Evolutionary conservation across 1,284 basidiomycete genomes (phyloP).

Genomic region (Farysia itapuensis): DNA sequence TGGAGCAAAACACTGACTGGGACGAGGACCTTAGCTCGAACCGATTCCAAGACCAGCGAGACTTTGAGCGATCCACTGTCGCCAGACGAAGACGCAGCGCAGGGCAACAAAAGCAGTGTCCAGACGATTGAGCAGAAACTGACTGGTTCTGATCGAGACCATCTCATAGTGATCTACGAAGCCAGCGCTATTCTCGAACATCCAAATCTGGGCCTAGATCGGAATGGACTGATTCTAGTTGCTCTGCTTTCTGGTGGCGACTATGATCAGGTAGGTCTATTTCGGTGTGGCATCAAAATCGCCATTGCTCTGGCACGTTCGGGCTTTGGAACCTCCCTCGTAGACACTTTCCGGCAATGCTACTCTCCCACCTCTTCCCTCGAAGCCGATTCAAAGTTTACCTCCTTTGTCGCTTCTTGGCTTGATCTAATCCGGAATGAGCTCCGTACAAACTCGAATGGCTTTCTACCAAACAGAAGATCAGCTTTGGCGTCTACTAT

Average conservation of each 20-base stretch:
- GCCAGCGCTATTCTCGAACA: constrained; percentile 2
- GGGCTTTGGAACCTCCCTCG: constrained; percentile 63
- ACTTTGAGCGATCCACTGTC: constrained; percentile 9
- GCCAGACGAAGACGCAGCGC: too few relatives aligned
- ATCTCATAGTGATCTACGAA: constrained; percentile 8
- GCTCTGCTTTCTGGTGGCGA: constrained; percentile 87
- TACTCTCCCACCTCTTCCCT: constrained; percentile 5
- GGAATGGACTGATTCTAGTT: constrained; percentile 78
- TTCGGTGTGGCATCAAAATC: constrained; percentile 54
- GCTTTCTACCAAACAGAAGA: constrained; percentile 16
- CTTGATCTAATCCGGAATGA: constrained; percentile 26
- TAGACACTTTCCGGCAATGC: constrained; percentile 63
- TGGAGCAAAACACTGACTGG: constrained; percentile 35
- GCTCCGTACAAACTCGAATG: constrained; percentile 32
- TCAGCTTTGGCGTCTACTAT: constrained; percentile 30
- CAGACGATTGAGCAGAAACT: constrained; percentile 1
- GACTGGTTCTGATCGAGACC: constrained; percentile 14
- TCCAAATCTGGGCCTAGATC: constrained; percentile 63
- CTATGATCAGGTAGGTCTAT: constrained; percentile 66
- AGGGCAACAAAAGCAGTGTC: not conserved
- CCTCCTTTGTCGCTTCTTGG: constrained; percentile 26
- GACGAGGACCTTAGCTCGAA: constrained; percentile 10
- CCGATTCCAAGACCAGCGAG: constrained; percentile 10
- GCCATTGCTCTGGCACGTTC: constrained; percentile 62
- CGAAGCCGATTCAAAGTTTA: constrained; percentile 6